phyloP scores from a whole-genome alignment of 2,329 filamentous ascomycete species.

The Colletotrichum phormii region DNA sequence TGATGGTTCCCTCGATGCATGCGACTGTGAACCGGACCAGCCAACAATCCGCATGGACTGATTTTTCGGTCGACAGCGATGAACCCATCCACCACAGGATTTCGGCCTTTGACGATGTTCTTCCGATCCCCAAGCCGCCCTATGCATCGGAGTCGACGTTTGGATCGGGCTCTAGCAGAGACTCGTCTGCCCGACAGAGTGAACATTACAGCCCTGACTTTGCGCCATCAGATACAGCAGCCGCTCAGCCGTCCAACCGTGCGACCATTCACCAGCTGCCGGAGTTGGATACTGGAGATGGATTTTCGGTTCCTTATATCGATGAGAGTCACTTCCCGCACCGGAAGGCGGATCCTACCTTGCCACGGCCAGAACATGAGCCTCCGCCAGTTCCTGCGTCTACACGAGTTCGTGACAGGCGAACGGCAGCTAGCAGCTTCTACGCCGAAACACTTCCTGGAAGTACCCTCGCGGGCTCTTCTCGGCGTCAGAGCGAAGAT shows the following conservation, averaged over 20 bases:
- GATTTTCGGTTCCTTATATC: conserved; percentile 62
- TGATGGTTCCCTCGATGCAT: conserved; percentile 59
- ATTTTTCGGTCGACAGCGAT: conserved; percentile 67
- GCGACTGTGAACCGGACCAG: conserved; percentile 60
- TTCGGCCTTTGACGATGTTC: conserved; percentile 23
- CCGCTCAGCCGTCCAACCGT: conserved; percentile 16
- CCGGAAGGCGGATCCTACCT: conserved; percentile 42
- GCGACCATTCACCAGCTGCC: conserved; percentile 56
- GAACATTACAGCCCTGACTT: conserved; percentile 46
- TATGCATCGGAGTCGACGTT: conserved; percentile 28
- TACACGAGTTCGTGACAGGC: conserved; percentile 40
- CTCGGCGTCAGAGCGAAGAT: conserved; percentile 59
- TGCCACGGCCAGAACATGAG: conserved; percentile 60
- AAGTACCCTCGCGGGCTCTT: conserved; percentile 55
- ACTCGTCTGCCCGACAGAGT: conserved; percentile 36
- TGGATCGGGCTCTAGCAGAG: conserved; percentile 21
- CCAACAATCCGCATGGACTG: conserved; percentile 70
- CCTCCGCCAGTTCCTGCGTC: conserved; percentile 61
- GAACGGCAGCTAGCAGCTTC: conserved; percentile 52
- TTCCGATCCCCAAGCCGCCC: conserved; percentile 37
- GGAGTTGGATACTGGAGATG: conserved; percentile 62
- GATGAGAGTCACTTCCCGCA: conserved; percentile 39
- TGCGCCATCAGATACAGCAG: conserved; percentile 44
- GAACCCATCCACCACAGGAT: conserved; percentile 51
- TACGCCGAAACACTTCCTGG: conserved; percentile 56